Conservation (phyloP, 192 early-diverging fungal species). For the Phlyctochytrium arcticum region DNA sequence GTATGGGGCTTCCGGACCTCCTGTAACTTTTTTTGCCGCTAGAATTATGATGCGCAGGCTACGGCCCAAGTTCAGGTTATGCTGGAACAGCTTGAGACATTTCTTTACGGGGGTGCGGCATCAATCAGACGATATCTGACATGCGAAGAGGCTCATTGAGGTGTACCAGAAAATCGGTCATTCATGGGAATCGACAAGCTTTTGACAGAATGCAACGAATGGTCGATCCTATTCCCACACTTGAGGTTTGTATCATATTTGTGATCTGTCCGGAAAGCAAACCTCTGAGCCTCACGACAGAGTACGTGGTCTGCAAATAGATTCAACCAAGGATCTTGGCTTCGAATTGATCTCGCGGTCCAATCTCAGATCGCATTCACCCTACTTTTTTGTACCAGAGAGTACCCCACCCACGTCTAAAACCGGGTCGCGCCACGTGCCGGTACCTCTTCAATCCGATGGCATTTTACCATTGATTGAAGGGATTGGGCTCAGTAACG, state of each 20-base stretch:
- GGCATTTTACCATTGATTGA: not conserved
- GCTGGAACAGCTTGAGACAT: slow-evolving; percentile 35
- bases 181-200: slow-evolving; percentile 19
- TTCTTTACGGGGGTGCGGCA: slow-evolving; percentile 26
- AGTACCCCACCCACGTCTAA: not conserved
- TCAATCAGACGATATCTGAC: no score
- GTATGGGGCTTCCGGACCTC: not conserved
- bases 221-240: slow-evolving; percentile 38
- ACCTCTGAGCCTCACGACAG: not conserved
- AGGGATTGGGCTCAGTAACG: slow-evolving; percentile 23
- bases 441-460: not conserved
- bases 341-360: slow-evolving; percentile 18
- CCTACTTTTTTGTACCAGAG: slow-evolving; percentile 23
- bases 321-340: slow-evolving; percentile 15
- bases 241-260: slow-evolving; percentile 16
- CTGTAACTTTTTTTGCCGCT: not conserved
- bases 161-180: slow-evolving; percentile 1
- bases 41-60: slow-evolving; percentile 38
- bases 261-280: not conserved
- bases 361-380: slow-evolving; percentile 15
- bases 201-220: slow-evolving; percentile 35
- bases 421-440: not conserved
- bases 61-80: slow-evolving; percentile 31
- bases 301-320: slow-evolving; percentile 8
- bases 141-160: not conserved